Conservation (phyloP, 2,329 filamentous ascomycete species). For the Stagonosporopsis cucurbitacearum region DNA sequence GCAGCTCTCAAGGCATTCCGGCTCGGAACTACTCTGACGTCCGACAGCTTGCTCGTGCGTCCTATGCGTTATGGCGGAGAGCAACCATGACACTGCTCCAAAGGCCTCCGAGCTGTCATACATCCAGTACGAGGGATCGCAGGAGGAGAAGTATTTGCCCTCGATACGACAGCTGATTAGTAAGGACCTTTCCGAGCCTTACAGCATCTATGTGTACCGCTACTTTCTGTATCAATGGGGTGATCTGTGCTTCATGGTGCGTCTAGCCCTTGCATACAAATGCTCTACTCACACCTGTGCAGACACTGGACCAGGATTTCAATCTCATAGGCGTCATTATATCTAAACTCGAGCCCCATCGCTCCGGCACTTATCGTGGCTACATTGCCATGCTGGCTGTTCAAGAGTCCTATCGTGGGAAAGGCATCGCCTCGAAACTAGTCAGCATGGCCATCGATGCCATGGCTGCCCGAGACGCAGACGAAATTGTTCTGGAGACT, state of each 20-base stretch:
- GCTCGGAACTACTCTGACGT: conserved; percentile 9
- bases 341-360: conserved; percentile 91
- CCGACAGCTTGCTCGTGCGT: background rate
- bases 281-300: background rate
- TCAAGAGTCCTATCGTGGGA: conserved; percentile 76
- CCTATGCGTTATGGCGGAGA: conserved; percentile 9
- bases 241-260: conserved; percentile 93
- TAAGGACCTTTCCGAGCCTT: conserved; percentile 95
- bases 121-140: conserved; percentile 64
- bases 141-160: conserved; percentile 73
- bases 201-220: conserved; percentile 98
- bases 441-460: conserved; percentile 91
- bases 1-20: conserved; percentile 4
- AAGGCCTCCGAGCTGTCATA: conserved; percentile 51
- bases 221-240: conserved; percentile 99
- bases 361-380: conserved; percentile 83
- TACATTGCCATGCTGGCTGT: conserved; percentile 99
- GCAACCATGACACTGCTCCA: background rate
- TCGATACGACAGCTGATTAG: conserved; percentile 92
- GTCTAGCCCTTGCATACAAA: background rate
- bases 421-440: conserved; percentile 83
- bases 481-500: conserved; percentile 95
- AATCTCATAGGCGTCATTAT: conserved; percentile 89
- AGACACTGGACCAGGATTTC: conserved; percentile 46
- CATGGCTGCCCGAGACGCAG: conserved; percentile 83